phyloP scores from a whole-genome alignment of 257 asterid genomes.

The Coffea eugenioides region DNA sequence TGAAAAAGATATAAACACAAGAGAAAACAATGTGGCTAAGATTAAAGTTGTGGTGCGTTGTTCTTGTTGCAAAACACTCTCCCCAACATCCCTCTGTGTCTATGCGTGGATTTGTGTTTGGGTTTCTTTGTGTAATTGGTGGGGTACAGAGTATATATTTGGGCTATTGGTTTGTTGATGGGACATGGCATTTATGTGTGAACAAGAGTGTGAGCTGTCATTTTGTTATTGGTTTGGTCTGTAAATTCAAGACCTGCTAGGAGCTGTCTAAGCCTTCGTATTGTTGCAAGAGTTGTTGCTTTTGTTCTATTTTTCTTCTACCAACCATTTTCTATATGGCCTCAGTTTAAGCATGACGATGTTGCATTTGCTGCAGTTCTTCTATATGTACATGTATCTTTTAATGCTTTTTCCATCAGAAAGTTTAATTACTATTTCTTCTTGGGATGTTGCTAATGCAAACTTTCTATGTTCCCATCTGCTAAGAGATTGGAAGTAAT shows the following conservation, averaged over 20 bases:
- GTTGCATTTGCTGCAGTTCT: neutral
- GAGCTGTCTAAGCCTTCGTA: neutral
- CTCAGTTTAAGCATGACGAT: neutral
- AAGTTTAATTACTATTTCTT: neutral
- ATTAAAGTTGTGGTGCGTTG: conserved; percentile 91
- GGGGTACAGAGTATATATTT: neutral
- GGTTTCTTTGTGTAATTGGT: neutral
- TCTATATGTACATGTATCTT: neutral
- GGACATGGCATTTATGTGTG: neutral
- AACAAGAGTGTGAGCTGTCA: neutral
- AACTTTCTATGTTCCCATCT: neutral
- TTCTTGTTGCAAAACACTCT: neutral
- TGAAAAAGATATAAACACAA: conserved; percentile 58
- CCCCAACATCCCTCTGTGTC: neutral
- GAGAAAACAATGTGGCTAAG: conserved; percentile 94
- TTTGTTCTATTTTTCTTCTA: conserved; percentile 8
- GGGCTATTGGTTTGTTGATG: neutral
- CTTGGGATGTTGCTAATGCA: neutral
- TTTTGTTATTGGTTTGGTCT: neutral
- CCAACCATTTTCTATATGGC: neutral
- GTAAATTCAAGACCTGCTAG: neutral
- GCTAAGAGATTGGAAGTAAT: neutral
- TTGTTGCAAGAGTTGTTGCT: neutral
- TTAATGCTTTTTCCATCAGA: neutral
- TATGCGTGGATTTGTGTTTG: conserved; percentile 11